phyloP scores from a whole-genome alignment of 2,329 filamentous ascomycete genomes.

The Sporothrix pallida region DNA sequence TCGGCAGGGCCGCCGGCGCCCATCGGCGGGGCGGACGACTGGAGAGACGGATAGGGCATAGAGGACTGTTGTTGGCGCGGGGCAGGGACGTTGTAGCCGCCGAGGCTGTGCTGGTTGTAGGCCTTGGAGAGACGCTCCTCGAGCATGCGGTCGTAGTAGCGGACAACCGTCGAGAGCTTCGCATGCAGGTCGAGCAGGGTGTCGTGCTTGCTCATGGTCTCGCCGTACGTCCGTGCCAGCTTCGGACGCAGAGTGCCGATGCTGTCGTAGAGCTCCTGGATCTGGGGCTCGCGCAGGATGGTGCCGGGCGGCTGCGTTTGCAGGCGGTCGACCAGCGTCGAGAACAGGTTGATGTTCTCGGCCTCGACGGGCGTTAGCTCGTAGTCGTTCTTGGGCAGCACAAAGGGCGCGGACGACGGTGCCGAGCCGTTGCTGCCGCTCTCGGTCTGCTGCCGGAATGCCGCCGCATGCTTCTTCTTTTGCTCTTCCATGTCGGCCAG shows the following conservation, averaged over 20 bases:
- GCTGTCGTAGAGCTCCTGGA: slow-evolving; percentile 96
- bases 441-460: slow-evolving; percentile 78
- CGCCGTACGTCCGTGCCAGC: slow-evolving; percentile 91
- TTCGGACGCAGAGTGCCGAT: slow-evolving; percentile 94
- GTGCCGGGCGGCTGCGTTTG: slow-evolving; percentile 96
- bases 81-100: slow-evolving; percentile 65
- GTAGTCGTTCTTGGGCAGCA: slow-evolving; percentile 85
- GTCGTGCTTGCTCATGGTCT: slow-evolving; percentile 99
- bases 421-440: slow-evolving; percentile 49
- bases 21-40: slow-evolving; percentile 52
- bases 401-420: slow-evolving; percentile 57
- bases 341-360: slow-evolving; percentile 96
- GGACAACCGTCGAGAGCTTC: slow-evolving; percentile 92
- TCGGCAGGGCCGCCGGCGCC: slow-evolving; percentile 66
- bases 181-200: slow-evolving; percentile 92
- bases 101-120: slow-evolving; percentile 79
- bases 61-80: slow-evolving; percentile 54
- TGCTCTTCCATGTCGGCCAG: slow-evolving; percentile 97
- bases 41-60: slow-evolving; percentile 74
- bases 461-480: slow-evolving; percentile 85
- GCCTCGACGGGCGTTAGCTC: slow-evolving; percentile 92
- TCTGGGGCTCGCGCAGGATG: slow-evolving; percentile 94
- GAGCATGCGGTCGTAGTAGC: slow-evolving; percentile 97
- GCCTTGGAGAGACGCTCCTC: slow-evolving; percentile 93
- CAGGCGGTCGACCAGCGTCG: slow-evolving; percentile 89